phyloP scores from a whole-genome alignment of 495 filamentous ascomycete genomes.

The Hypoxylon subgilvum region DNA sequence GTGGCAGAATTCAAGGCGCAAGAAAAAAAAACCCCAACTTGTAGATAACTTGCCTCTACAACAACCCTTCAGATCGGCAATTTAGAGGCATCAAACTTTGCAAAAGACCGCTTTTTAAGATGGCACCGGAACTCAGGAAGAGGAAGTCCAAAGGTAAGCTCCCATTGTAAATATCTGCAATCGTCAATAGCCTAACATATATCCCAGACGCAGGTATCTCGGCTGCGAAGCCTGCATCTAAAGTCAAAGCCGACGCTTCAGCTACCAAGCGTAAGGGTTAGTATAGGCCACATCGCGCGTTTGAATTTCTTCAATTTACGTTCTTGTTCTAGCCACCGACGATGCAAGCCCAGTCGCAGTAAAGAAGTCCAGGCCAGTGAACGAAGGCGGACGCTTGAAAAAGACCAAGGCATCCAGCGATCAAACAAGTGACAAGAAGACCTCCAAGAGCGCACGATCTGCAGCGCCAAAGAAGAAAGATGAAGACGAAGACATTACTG shows the following conservation, averaged over 20 bases:
- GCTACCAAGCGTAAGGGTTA: conserved; percentile 61
- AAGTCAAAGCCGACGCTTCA: conserved; percentile 57
- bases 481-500: conserved; percentile 38
- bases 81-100: neutral
- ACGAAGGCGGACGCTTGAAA: conserved; percentile 32
- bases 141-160: conserved; percentile 76
- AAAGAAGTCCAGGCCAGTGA: conserved; percentile 44
- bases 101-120: conserved; percentile 46
- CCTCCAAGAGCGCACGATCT: conserved; percentile 35
- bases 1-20: conserved; percentile 38
- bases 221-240: conserved; percentile 60
- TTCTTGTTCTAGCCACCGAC: conserved; percentile 40
- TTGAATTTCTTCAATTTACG: neutral
- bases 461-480: conserved; percentile 23
- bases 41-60: too few relatives aligned
- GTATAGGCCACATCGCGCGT: conserved; percentile 1
- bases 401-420: conserved; percentile 38
- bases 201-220: conserved; percentile 46
- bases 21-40: conserved; percentile 19
- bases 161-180: conserved; percentile 2
- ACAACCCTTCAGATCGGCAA: too few relatives aligned
- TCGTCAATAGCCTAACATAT: conserved; percentile 2
- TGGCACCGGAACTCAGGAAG: conserved; percentile 72
- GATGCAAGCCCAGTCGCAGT: conserved; percentile 50
- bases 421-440: conserved; percentile 36